phyloP scores from a whole-genome alignment of 306 rosid genomes.

The Amphicarpaea edgeworthii region DNA sequence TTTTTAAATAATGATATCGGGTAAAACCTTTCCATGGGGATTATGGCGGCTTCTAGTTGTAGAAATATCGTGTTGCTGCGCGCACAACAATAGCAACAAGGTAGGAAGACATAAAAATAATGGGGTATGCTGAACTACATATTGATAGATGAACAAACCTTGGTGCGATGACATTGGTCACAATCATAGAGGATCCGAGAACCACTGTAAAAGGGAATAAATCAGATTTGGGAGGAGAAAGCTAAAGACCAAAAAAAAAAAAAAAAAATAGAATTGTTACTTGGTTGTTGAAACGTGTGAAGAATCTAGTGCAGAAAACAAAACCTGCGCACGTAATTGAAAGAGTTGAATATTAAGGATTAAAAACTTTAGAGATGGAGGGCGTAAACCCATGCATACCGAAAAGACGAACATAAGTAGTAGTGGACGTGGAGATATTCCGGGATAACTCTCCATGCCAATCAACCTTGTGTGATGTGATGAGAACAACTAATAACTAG shows the following conservation, averaged over 20 bases:
- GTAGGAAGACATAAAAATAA: constrained; percentile 29
- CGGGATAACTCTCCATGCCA: constrained; percentile 33
- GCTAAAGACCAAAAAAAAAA: not conserved
- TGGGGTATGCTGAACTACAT: not conserved
- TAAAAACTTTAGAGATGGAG: not conserved
- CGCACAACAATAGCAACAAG: constrained; percentile 39
- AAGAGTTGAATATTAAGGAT: not conserved
- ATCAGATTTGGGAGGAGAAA: not conserved
- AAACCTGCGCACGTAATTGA: constrained; percentile 56
- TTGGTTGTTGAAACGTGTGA: constrained; percentile 52
- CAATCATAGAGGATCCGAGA: constrained; percentile 50
- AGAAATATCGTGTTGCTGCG: constrained; percentile 61
- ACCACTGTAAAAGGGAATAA: constrained; percentile 22
- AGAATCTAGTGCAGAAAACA: constrained; percentile 44
- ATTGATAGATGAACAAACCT: constrained; percentile 64
- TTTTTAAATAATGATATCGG: constrained; percentile 24
- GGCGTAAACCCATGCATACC: constrained; percentile 49
- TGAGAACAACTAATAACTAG: constrained; percentile 4
- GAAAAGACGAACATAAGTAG: constrained; percentile 49
- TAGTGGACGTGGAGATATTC: constrained; percentile 15
- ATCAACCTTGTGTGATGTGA: not conserved
- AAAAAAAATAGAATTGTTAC: constrained; percentile 48
- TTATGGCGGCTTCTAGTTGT: constrained; percentile 46
- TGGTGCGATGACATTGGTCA: constrained; percentile 55
- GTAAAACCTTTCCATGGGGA: constrained; percentile 74